A percentile compares a stretch with the other conserved stretches of the same genome.
Conservation (phyloP, 2,329 filamentous ascomycete species). For the Penicillium hordei region DNA sequence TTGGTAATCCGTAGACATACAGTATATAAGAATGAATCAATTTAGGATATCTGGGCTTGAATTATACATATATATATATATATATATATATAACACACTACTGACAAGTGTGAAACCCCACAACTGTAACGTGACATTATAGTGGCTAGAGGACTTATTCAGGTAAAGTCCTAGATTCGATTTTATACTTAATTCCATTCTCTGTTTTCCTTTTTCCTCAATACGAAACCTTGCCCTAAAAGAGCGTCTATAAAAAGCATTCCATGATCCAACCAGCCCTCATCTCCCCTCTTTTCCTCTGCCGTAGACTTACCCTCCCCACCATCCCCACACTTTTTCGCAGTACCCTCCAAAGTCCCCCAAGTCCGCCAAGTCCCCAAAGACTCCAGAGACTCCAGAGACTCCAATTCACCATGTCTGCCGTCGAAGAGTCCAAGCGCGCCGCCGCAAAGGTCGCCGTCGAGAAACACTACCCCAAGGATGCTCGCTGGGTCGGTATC, state of each 20-base stretch:
- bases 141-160: background rate
- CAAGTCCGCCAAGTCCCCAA: too few relatives aligned
- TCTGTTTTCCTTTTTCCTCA: background rate
- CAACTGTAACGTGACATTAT: background rate
- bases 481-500: slow-evolving; percentile 61
- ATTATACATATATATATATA: background rate
- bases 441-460: slow-evolving; percentile 60
- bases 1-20: background rate
- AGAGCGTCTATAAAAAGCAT: background rate
- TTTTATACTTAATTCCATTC: background rate
- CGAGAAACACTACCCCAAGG: slow-evolving; percentile 58
- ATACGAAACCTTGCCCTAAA: background rate
- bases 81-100: background rate
- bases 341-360: slow-evolving; percentile 1
- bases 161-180: background rate
- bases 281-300: slow-evolving; percentile 18
- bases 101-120: background rate
- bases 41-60: background rate
- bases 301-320: slow-evolving; percentile 6
- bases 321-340: slow-evolving; percentile 8
- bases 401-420: slow-evolving; percentile 35
- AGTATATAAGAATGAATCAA: too few relatives aligned
- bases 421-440: slow-evolving; percentile 57
- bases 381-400: slow-evolving; percentile 8
- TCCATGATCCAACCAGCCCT: slow-evolving; percentile 9